These are phyloP conservation scores for Cinnamomum chago DNA, from an alignment of 164 flowering plant species.

Conservation along the genomic window DNA sequence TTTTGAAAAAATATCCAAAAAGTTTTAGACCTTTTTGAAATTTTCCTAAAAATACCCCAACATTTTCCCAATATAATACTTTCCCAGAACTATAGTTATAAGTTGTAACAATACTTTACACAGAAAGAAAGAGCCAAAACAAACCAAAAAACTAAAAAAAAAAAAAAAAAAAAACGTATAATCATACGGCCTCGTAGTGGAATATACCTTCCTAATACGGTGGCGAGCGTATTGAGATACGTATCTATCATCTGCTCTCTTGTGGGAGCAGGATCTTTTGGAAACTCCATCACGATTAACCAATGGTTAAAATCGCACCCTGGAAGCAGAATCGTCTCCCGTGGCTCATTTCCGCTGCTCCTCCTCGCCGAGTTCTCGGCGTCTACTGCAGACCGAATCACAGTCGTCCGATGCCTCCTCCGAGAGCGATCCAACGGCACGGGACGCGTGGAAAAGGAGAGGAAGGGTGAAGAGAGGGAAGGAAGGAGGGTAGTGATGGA, in stretches of 20 bases:
- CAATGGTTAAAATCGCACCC: slow-evolving; percentile 97
- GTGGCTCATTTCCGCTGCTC: slow-evolving; percentile 65
- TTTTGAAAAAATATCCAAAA: no score
- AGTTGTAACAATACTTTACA: no score
- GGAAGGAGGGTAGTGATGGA: slow-evolving; percentile 14
- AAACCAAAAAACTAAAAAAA: no score
- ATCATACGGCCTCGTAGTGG: neutral
- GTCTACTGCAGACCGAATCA: slow-evolving; percentile 35
- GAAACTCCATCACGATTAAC: slow-evolving; percentile 98
- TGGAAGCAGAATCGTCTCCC: slow-evolving; percentile 89
- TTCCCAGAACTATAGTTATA: no score
- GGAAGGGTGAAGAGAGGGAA: slow-evolving; percentile 9
- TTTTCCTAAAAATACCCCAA: no score
- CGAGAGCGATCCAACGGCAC: neutral
- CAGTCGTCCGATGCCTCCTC: neutral
- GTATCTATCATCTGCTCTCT: slow-evolving; percentile 98
- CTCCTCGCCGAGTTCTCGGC: slow-evolving; percentile 56
- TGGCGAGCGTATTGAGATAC: slow-evolving; percentile 84
- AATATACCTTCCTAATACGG: slow-evolving; percentile 84
- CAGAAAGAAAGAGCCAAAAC: no score
- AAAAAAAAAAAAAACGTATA: neutral
- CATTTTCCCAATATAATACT: no score
- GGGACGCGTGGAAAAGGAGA: slow-evolving; percentile 5
- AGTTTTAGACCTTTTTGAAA: no score
- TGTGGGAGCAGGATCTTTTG: slow-evolving; percentile 92